Evolutionary conservation across 352 stramenopile genomes (phyloP), one percentile per base, ranked within the genome.

Genomic region (Pythium aphanidermatum): DNA sequence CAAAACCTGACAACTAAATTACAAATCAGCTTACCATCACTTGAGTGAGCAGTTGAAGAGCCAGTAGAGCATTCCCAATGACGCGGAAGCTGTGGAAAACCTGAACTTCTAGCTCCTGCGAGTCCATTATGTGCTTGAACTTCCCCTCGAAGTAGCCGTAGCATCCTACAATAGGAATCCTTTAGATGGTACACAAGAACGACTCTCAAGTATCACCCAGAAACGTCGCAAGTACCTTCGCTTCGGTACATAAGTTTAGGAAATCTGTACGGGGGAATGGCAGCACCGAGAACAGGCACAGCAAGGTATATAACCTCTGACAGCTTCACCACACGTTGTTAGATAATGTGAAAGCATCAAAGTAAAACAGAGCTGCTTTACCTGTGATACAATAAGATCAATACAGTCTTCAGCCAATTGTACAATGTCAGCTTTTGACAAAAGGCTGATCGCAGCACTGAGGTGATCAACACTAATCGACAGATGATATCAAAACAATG

Each of bases 121-220:
- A 84, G 24, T 87, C 77, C 8, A 95, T 55, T 34, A 95, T 57
- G 17, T 83, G 63, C 33, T 86, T 77, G 41, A 90, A 86, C 23
- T 92, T 87, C 35, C 74, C 71, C 32, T 94, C 74, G 44, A 94
- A 91, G 48, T 83, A 91, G 5, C 78, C 80, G 30, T 72, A 92
- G 29, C 72, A 87, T 1, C 74, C 78, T 69, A 42, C 44, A 31
- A 46, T 51, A 26, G 26, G n/a, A 45, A 28, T n/a, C n/a, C n/a
- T n/a, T n/a, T n/a, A n/a, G n/a, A n/a, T n/a, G n/a, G n/a, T n/a
- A n/a, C n/a, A n/a, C n/a, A n/a, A n/a, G n/a, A n/a, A n/a, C n/a
- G n/a, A n/a, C n/a, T n/a, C n/a, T n/a, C n/a, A n/a, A n/a, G n/a
- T n/a, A n/a, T n/a, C n/a, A n/a, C n/a, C n/a, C n/a, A n/a, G n/a